phyloP scores from a whole-genome alignment of 1,139 yeast genomes.

The Diutina scorzettiae region DNA sequence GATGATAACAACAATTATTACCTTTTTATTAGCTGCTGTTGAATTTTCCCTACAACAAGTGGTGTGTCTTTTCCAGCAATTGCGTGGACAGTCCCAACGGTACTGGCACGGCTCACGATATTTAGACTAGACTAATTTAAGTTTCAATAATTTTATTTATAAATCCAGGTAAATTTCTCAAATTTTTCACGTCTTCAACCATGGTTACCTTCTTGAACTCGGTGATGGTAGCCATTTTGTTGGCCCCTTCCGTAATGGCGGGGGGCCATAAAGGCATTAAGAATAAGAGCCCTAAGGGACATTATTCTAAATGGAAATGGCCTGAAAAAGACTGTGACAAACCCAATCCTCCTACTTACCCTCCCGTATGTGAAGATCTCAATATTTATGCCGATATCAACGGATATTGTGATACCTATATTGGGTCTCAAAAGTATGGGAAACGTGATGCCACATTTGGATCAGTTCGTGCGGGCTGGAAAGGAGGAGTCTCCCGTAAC shows the following conservation, averaged over 20 bases:
- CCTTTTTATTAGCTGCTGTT: too few species aligned
- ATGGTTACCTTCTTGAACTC: background rate
- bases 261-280: background rate
- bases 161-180: too few species aligned
- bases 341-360: background rate
- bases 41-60: too few species aligned
- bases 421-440: background rate
- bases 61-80: too few species aligned
- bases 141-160: too few species aligned
- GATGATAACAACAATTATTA: too few species aligned
- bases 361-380: background rate
- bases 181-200: background rate
- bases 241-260: background rate
- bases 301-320: too few species aligned
- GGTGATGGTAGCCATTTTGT: background rate
- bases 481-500: background rate
- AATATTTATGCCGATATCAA: background rate
- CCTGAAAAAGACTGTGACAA: background rate
- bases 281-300: too few species aligned
- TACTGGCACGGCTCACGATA: too few species aligned
- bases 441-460: background rate
- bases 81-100: too few species aligned
- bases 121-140: too few species aligned
- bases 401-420: background rate
- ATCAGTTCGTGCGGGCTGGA: background rate